These are phyloP conservation scores for Obelidium mucronatum DNA, from an alignment of 192 early-diverging fungal species.

Conservation along the genomic window DNA sequence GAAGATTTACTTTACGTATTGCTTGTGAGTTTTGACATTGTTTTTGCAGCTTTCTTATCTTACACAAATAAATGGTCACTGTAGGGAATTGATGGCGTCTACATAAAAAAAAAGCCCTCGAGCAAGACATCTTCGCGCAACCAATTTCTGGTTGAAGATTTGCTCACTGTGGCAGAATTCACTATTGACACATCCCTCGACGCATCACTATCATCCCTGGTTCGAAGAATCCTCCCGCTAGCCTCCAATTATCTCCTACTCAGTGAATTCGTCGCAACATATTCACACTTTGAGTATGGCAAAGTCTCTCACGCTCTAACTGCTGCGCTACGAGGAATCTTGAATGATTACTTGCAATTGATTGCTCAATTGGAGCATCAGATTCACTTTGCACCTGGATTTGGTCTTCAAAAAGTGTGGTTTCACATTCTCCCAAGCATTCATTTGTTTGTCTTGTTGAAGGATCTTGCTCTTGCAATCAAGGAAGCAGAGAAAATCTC, in stretches of 20 bases:
- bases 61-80: neutral
- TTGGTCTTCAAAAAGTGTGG: slow-evolving; percentile 93
- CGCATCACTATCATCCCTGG: slow-evolving; percentile 67
- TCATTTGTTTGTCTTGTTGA: slow-evolving; percentile 60
- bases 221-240: slow-evolving; percentile 79
- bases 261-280: slow-evolving; percentile 77
- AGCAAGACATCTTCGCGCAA: neutral
- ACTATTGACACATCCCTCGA: slow-evolving; percentile 35
- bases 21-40: slow-evolving; percentile 59
- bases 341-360: slow-evolving; percentile 84
- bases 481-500: slow-evolving; percentile 38
- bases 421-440: slow-evolving; percentile 85
- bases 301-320: slow-evolving; percentile 90
- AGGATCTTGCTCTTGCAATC: slow-evolving; percentile 59
- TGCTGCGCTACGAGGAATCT: slow-evolving; percentile 75
- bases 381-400: slow-evolving; percentile 67
- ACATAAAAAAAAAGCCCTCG: slow-evolving; percentile 39
- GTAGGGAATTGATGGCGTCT: slow-evolving; percentile 84
- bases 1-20: slow-evolving; percentile 90
- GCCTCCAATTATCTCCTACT: slow-evolving; percentile 78
- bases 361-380: slow-evolving; percentile 92
- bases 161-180: too few relatives aligned
- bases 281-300: slow-evolving; percentile 81
- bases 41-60: neutral
- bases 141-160: too few relatives aligned